These are phyloP conservation scores for Fomes fomentarius DNA, from an alignment of 1,284 basidiomycete species.

Conservation along the genomic window DNA sequence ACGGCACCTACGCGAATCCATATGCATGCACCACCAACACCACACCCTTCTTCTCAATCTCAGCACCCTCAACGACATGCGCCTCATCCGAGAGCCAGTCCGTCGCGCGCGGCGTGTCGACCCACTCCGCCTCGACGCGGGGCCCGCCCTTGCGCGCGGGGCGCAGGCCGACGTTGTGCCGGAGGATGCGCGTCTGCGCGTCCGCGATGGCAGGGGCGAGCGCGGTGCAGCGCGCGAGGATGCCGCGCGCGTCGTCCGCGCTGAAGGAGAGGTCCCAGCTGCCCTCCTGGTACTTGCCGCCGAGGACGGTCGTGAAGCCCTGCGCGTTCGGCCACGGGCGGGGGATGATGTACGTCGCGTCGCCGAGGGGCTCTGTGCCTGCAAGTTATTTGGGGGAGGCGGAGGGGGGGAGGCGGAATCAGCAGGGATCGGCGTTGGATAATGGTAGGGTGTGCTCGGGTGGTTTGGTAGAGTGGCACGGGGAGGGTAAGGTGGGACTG, in stretches of 20 bases:
- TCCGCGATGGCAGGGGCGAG: constrained; percentile 42
- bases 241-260: constrained; percentile 43
- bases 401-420: neutral
- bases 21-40: constrained; percentile 72
- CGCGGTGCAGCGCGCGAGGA: constrained; percentile 46
- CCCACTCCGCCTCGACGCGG: constrained; percentile 64
- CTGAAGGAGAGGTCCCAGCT: constrained; percentile 54
- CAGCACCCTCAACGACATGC: constrained; percentile 5
- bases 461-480: neutral
- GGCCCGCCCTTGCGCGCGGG: constrained; percentile 72
- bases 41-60: constrained; percentile 40
- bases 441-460: neutral
- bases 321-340: constrained; percentile 41
- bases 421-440: neutral
- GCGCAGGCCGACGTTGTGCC: constrained; percentile 71
- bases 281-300: constrained; percentile 54
- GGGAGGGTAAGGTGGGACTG: neutral
- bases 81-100: constrained; percentile 32
- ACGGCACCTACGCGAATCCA: constrained; percentile 46
- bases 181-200: constrained; percentile 48
- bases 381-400: constrained; percentile 78
- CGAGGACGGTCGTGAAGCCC: constrained; percentile 51
- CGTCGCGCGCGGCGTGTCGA: constrained; percentile 41
- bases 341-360: constrained; percentile 57
- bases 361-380: constrained; percentile 80